phyloP scores from a whole-genome alignment of 345 rosid genomes.

The Acer negundo region DNA sequence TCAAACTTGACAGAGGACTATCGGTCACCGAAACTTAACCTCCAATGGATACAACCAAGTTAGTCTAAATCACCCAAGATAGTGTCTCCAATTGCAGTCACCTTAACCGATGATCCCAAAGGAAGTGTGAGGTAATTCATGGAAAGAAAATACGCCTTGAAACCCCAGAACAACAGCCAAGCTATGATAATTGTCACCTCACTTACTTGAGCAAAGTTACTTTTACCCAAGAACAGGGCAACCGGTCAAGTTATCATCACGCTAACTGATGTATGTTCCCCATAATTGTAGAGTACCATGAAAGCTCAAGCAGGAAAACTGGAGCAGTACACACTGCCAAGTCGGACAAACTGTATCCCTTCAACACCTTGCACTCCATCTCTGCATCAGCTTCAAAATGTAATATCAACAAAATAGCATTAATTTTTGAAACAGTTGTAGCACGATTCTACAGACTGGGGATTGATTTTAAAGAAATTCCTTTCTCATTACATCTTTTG shows the following conservation, averaged over 20 bases:
- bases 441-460: conserved; percentile 11
- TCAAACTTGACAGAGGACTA: neutral
- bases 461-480: conserved; percentile 26
- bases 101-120: neutral
- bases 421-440: conserved; percentile 9
- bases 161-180: neutral
- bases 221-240: neutral
- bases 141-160: neutral
- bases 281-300: neutral
- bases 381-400: neutral
- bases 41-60: neutral
- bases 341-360: neutral
- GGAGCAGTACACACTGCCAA: neutral
- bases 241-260: neutral
- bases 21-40: neutral
- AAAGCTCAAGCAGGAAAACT: conserved; percentile 1
- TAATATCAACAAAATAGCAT: conserved; percentile 4
- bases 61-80: neutral
- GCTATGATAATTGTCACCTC: neutral
- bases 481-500: conserved; percentile 24
- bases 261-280: neutral
- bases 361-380: neutral
- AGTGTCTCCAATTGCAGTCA: neutral
- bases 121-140: neutral
- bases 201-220: neutral